Evolutionary conservation across 2,329 filamentous ascomycete species (phyloP).

Genomic region (Neonectria faginata): DNA sequence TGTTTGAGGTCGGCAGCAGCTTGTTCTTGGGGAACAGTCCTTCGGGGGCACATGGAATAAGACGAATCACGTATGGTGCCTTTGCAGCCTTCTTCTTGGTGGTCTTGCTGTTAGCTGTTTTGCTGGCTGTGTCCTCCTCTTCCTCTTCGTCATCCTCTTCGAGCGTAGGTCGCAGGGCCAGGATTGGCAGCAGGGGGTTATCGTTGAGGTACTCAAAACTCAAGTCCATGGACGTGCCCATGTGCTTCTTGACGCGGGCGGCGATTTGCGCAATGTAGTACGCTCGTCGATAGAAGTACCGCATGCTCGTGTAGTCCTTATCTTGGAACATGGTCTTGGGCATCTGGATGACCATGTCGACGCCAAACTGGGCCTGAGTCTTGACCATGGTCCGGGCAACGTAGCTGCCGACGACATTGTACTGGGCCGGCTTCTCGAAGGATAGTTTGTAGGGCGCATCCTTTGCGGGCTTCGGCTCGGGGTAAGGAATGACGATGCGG

Average conservation of each 20-base stretch:
- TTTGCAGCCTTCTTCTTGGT: constrained; percentile 45
- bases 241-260: constrained; percentile 71
- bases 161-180: constrained; percentile 57
- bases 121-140: constrained; percentile 30
- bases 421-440: constrained; percentile 78
- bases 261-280: constrained; percentile 90
- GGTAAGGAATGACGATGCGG: constrained; percentile 83
- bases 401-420: constrained; percentile 93
- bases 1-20: constrained; percentile 76
- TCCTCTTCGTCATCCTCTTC: constrained; percentile 35
- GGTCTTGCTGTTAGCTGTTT: constrained; percentile 41
- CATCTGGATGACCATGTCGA: constrained; percentile 92
- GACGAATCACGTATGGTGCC: constrained; percentile 71
- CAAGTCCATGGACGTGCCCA: constrained; percentile 66
- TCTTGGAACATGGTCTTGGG: constrained; percentile 84
- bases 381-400: constrained; percentile 79
- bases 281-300: constrained; percentile 94
- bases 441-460: constrained; percentile 85
- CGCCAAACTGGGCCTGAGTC: constrained; percentile 65
- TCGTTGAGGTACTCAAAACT: constrained; percentile 76
- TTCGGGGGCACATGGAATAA: constrained; percentile 80
- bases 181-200: constrained; percentile 80
- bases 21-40: constrained; percentile 78
- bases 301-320: constrained; percentile 92
- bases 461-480: constrained; percentile 79